Base-by-base conservation (phyloP, 139 green algal genomes). In the Gonium pectorale region DNA sequence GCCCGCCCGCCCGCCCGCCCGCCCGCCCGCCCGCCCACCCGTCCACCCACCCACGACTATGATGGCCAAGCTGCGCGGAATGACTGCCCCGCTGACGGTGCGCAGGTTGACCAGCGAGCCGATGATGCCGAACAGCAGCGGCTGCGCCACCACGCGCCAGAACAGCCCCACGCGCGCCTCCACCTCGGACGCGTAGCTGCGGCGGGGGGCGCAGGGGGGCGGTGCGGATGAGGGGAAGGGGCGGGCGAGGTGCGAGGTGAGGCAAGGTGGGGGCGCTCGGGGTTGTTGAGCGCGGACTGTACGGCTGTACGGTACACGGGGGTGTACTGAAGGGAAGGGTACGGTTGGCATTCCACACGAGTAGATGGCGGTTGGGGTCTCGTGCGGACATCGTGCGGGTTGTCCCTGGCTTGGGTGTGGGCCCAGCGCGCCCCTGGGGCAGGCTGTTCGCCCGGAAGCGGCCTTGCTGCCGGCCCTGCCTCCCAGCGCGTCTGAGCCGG, bases 111-210 rank as follows among this genome's bases (percentile, higher is more conserved):
- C 89, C 43, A 85, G 86, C 38, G 87, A 86, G 33, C 95, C 95
- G 35, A 97, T 96, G 21, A 95, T 95, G 43, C 90, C 91, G 88
- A 98, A 98, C 63, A 98, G 90, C 67, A 98, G 87, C 5, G 95
- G 95, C 91, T 94, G 90, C 75, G 90, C 87, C 38, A 94, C 74
- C 44, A 92, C 85, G 27, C 87, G 85, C 91, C 91, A 95, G 15
- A 94, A 86, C 85, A 80, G 46, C 15, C 64, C 56, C 74, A 87
- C 41, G 26, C 85, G 75, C 29, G 86, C 70, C 22, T 89, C 64
- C 46, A 80, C 75, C 80, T 90, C 82, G 24, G 38, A 26, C 2
- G 72, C 51, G 26, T 80, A 80, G 13, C 72, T 80, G 54, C 1
- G 66, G 13, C 21, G 7, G 66, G 33, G 64, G 6, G 29, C 54